phyloP scores from a whole-genome alignment of 345 rosid species.

The Conringia planisiliqua region DNA sequence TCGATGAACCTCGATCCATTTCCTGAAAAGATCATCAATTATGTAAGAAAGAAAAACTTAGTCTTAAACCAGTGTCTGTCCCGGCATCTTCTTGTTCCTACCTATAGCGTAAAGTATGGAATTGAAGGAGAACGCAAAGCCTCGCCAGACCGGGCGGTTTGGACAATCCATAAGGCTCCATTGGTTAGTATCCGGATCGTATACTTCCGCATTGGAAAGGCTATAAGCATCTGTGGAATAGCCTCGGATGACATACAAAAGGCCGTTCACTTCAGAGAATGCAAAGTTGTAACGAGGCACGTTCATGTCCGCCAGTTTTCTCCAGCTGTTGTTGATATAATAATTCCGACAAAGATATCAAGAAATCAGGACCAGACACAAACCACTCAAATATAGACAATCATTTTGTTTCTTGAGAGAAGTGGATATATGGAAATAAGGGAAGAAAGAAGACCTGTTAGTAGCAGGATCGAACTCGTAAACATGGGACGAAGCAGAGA shows the following conservation, averaged over 20 bases:
- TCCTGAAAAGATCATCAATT: conserved; percentile 10
- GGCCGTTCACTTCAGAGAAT: conserved; percentile 67
- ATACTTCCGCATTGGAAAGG: conserved; percentile 68
- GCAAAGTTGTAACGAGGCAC: conserved; percentile 83
- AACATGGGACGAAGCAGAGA: conserved; percentile 59
- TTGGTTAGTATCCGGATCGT: conserved; percentile 51
- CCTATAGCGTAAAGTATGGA: conserved; percentile 82
- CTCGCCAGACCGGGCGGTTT: conserved; percentile 78
- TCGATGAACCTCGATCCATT: conserved; percentile 56
- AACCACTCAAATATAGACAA: not conserved
- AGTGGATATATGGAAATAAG: not conserved
- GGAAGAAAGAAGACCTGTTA: conserved; percentile 58
- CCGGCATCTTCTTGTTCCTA: conserved; percentile 18
- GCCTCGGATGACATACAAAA: conserved; percentile 76
- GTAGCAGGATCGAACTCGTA: conserved; percentile 69
- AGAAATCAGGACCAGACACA: not conserved
- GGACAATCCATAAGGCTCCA: conserved; percentile 70
- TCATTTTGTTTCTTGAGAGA: not conserved
- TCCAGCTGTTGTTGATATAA: conserved; percentile 57
- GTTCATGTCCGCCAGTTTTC: conserved; percentile 65
- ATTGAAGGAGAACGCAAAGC: conserved; percentile 63
- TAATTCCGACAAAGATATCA: not conserved
- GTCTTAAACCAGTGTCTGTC: not conserved
- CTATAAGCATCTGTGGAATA: conserved; percentile 52
- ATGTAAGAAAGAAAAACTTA: not conserved